A percentile compares a stretch with the other conserved stretches of the same genome.
Evolutionary conservation across 306 rosid species (phyloP).

Genomic region (Leucaena leucocephala): DNA sequence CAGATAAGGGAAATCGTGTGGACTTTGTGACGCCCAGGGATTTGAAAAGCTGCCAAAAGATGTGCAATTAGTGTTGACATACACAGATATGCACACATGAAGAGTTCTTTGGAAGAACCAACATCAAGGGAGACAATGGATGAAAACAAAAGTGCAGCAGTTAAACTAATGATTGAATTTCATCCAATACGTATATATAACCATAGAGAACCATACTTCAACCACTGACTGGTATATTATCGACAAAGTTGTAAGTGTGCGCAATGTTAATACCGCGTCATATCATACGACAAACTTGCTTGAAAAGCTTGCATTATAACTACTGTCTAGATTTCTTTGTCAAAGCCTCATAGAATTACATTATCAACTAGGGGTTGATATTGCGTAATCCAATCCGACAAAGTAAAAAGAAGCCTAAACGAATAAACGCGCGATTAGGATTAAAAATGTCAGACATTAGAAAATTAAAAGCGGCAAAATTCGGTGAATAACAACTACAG

Average conservation of each 20-base stretch:
- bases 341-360: neutral
- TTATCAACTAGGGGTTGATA: neutral
- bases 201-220: neutral
- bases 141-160: neutral
- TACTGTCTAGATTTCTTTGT: neutral
- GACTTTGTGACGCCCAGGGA: constrained; percentile 38
- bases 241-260: neutral
- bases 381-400: constrained; percentile 1
- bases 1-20: constrained; percentile 38
- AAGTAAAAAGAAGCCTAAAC: neutral
- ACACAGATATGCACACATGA: constrained; percentile 5
- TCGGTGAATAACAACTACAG: neutral
- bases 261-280: neutral
- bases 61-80: constrained; percentile 26
- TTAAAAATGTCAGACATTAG: neutral
- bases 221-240: neutral
- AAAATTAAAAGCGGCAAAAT: constrained; percentile 6
- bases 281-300: neutral
- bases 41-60: constrained; percentile 56
- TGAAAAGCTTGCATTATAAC: neutral
- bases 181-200: neutral
- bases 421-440: neutral
- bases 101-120: neutral
- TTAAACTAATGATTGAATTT: constrained; percentile 2
- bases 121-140: constrained; percentile 16